phyloP scores from a whole-genome alignment of 257 asterid genomes.

The Salvia splendens region DNA sequence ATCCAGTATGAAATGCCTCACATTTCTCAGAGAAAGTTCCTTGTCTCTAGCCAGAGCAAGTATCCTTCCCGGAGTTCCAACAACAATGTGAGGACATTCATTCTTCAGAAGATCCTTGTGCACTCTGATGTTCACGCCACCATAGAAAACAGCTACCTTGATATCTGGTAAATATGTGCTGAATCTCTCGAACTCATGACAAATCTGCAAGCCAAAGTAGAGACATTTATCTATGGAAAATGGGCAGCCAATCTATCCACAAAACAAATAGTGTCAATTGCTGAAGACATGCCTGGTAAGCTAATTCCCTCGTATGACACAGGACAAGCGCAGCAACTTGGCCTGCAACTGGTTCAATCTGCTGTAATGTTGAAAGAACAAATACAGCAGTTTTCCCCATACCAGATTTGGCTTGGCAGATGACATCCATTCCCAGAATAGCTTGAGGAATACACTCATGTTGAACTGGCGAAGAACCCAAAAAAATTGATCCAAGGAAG shows the following conservation, averaged over 20 bases:
- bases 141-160: slow-evolving; percentile 62
- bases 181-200: slow-evolving; percentile 61
- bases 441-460: slow-evolving; percentile 99
- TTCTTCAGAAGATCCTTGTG: slow-evolving; percentile 61
- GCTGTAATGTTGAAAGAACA: slow-evolving; percentile 88
- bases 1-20: slow-evolving; percentile 63
- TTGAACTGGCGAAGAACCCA: slow-evolving; percentile 93
- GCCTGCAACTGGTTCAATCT: slow-evolving; percentile 84
- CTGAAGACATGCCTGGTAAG: slow-evolving; percentile 65
- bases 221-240: slow-evolving; percentile 11
- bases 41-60: slow-evolving; percentile 61
- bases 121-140: slow-evolving; percentile 53
- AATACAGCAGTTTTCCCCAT: slow-evolving; percentile 97
- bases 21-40: slow-evolving; percentile 55
- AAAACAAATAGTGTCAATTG: neutral
- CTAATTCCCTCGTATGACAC: slow-evolving; percentile 84
- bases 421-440: slow-evolving; percentile 91
- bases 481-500: slow-evolving; percentile 70
- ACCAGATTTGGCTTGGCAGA: slow-evolving; percentile 97
- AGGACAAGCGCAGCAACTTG: slow-evolving; percentile 89
- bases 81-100: slow-evolving; percentile 67
- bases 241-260: neutral
- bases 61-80: slow-evolving; percentile 64
- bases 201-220: slow-evolving; percentile 42
- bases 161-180: slow-evolving; percentile 54